These are phyloP conservation scores for Sphagnum magellanicum DNA, from an alignment of 228 moss, liverwort and hornwort species.

Conservation along the genomic window DNA sequence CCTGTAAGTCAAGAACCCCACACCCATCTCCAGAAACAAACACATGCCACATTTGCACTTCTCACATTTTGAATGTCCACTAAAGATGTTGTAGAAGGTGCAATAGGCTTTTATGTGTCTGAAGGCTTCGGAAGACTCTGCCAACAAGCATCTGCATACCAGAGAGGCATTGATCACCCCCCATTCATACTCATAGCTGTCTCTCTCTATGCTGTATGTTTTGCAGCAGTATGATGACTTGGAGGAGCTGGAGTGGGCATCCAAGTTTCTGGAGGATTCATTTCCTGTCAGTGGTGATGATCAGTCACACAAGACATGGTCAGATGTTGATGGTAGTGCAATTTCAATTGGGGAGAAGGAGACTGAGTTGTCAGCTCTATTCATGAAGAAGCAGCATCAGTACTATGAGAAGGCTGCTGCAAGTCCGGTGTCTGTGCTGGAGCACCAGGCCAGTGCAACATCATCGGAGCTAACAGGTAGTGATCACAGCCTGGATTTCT, in stretches of 20 bases:
- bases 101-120: too few species aligned
- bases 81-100: too few species aligned
- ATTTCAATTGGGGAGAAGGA: slow-evolving; percentile 25
- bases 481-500: slow-evolving; percentile 38
- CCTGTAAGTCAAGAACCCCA: too few species aligned
- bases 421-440: slow-evolving; percentile 84
- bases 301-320: background rate
- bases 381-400: slow-evolving; percentile 19
- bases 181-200: too few species aligned
- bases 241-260: slow-evolving; percentile 78
- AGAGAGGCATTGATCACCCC: too few species aligned
- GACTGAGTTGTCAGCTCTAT: slow-evolving; percentile 15
- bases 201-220: too few species aligned
- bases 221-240: slow-evolving; percentile 74
- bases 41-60: too few species aligned
- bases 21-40: too few species aligned
- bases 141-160: too few species aligned
- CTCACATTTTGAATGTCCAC: too few species aligned
- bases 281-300: slow-evolving; percentile 9
- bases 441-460: slow-evolving; percentile 41
- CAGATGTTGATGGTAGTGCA: background rate
- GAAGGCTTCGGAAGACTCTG: too few species aligned
- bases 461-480: slow-evolving; percentile 46
- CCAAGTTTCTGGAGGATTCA: slow-evolving; percentile 78
- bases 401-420: slow-evolving; percentile 7